Evolutionary conservation across 2,329 filamentous ascomycete species (phyloP).

Genomic region (Conoideocrella luteorostrata): DNA sequence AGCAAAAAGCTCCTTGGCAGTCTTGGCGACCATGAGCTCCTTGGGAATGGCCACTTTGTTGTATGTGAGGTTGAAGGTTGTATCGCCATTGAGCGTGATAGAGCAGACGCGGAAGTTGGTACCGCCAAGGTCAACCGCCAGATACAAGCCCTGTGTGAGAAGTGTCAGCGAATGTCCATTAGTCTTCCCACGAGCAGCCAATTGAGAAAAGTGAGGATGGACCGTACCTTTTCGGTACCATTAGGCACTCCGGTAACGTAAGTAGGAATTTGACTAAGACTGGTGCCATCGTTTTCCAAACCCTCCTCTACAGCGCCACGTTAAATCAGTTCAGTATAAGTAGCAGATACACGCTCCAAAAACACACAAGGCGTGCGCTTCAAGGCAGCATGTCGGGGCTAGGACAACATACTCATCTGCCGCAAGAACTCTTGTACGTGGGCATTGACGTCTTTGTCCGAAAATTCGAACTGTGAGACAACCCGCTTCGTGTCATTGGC

Average conservation of each 20-base stretch:
- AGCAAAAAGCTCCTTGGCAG: conserved; percentile 77
- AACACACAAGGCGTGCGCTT: no score
- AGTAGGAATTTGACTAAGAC: conserved; percentile 90
- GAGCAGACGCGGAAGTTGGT: conserved; percentile 99
- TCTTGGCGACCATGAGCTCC: conserved; percentile 84
- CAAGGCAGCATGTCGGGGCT: no score
- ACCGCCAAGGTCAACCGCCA: conserved; percentile 94
- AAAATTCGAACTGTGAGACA: conserved; percentile 79
- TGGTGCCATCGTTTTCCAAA: conserved; percentile 67
- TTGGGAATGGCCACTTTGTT: conserved; percentile 87
- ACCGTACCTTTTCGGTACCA: conserved; percentile 78
- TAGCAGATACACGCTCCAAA: no score
- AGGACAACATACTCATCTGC: conserved; percentile 69
- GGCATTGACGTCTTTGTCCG: conserved; percentile 68
- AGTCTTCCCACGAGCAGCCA: background rate
- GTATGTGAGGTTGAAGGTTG: conserved; percentile 88
- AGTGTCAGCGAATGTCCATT: conserved; percentile 1
- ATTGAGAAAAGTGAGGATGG: conserved; percentile 1
- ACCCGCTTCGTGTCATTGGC: conserved; percentile 70
- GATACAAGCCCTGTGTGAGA: conserved; percentile 71
- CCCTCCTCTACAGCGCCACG: conserved; percentile 60
- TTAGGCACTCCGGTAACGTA: conserved; percentile 95
- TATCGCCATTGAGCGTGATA: conserved; percentile 86
- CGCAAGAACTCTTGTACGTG: conserved; percentile 79
- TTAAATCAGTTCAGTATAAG: conserved; percentile 2